These are phyloP conservation scores for Fusarium floridanum DNA, from an alignment of 2,329 filamentous ascomycete genomes.

Conservation along the genomic window DNA sequence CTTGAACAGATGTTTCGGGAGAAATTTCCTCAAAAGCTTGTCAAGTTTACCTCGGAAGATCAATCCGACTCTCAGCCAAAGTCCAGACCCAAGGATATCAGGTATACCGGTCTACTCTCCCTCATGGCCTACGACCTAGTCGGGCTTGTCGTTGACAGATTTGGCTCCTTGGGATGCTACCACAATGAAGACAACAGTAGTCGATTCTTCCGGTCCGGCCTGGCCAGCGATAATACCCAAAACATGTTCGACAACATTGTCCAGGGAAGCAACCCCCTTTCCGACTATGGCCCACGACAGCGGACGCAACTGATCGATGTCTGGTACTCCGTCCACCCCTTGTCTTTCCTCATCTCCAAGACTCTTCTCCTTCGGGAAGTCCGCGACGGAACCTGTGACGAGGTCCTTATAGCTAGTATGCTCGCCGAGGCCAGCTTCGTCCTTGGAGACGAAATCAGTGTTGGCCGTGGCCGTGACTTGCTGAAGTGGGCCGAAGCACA, in stretches of 20 bases:
- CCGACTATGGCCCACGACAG: conserved; percentile 49
- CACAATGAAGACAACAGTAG: conserved; percentile 46
- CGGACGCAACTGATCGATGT: conserved; percentile 56
- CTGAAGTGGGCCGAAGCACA: conserved; percentile 52
- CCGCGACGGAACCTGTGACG: conserved; percentile 55
- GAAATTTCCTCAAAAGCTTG: conserved; percentile 39
- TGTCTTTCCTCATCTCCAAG: conserved; percentile 57
- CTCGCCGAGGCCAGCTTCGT: conserved; percentile 55
- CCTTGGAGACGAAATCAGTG: conserved; percentile 46
- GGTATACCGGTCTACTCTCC: conserved; percentile 46
- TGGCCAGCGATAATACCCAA: conserved; percentile 45
- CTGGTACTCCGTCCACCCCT: conserved; percentile 56
- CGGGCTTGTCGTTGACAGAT: conserved; percentile 46
- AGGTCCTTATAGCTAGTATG: conserved; percentile 55
- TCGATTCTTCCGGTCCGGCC: conserved; percentile 46
- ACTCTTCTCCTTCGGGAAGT: conserved; percentile 55
- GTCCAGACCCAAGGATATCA: conserved; percentile 23
- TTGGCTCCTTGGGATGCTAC: conserved; percentile 48
- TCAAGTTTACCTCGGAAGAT: conserved; percentile 5
- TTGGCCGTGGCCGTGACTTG: conserved; percentile 49
- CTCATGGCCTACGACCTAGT: conserved; percentile 50
- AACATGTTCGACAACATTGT: conserved; percentile 50
- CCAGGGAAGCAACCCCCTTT: conserved; percentile 43
- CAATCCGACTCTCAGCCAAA: neutral
- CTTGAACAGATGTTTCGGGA: conserved; percentile 50